Base-by-base conservation (phyloP, 257 asterid species). In the Cinchona pubescens region DNA sequence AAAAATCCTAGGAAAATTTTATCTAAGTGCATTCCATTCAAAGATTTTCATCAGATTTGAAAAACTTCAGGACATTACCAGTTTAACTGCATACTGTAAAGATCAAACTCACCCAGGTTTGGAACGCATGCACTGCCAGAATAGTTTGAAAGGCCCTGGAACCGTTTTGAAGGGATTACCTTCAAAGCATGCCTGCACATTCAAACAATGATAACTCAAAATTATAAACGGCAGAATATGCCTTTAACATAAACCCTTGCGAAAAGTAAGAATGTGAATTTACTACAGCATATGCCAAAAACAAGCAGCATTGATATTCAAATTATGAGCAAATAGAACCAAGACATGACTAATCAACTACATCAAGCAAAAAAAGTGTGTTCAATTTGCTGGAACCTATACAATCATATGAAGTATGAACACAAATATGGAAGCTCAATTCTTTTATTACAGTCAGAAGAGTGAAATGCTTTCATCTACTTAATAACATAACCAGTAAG, bases 141-240 rank as follows among this genome's bases (percentile, higher is more conserved):
- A 95, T 40, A 92, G 88, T 91, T 90, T 95, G 89, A 88, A 95
- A 71, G 99, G 99, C 55, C 97, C 98, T 15, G 98, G 99, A 80
- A 95, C 81, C 56, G 99, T 95, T 84, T 88, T 95, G 79, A 95
- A 95, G 56, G 99, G 98, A 71, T 95, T 95, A 67, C 99, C 99
- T 84, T 94, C 99, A 74, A 92, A 94, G 75, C 94, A 89, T 29
- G 96, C 97, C 99, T 94, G 78, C 67, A 59, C n/a, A 43, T 61
- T 29, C 15, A 29, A 45, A 73, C 0, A 16, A 45, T 13, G 8
- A 10, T n/a, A 62, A 42, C 35, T 30, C 34, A 46, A 32, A 49
- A 69, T 13, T 19, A 43, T 2, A 46, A 30, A 38, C 3, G 5
- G 13, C 8, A 66, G 5, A 27, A 38, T 12, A 11, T 16, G 23